These are phyloP conservation scores for Voacanga thouarsii DNA, from an alignment of 257 asterid genomes.

Conservation along the genomic window DNA sequence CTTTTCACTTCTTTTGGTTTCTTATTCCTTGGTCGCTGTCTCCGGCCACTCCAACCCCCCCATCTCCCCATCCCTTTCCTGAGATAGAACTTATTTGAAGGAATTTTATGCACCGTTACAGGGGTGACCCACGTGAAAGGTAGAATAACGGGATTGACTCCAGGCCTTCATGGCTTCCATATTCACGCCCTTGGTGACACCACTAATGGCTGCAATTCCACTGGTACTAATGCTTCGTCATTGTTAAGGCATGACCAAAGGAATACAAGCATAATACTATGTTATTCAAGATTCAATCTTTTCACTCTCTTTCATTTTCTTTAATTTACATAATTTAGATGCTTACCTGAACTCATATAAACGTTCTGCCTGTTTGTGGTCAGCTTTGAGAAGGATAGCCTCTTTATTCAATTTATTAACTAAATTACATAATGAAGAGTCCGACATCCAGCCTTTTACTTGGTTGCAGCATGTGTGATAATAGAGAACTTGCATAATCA, in stretches of 20 bases:
- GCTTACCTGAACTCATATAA: background rate
- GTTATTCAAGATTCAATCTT: background rate
- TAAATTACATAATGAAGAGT: background rate
- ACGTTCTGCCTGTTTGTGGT: background rate
- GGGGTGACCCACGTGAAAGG: slow-evolving; percentile 61
- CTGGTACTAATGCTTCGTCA: slow-evolving; percentile 36
- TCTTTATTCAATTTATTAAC: background rate
- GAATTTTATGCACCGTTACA: slow-evolving; percentile 4
- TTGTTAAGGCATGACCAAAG: background rate
- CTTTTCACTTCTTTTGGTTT: background rate
- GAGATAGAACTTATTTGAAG: background rate
- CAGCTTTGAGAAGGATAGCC: background rate
- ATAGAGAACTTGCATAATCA: background rate
- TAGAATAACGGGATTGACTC: slow-evolving; percentile 56
- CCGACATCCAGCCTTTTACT: background rate
- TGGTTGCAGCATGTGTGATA: background rate
- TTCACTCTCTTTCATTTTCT: background rate
- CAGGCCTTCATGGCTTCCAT: slow-evolving; percentile 92
- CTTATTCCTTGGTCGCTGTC: background rate
- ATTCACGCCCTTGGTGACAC: slow-evolving; percentile 96
- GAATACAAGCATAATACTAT: too few relatives aligned
- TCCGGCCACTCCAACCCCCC: background rate
- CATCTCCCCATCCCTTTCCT: too few relatives aligned
- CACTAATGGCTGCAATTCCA: slow-evolving; percentile 91
- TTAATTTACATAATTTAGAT: background rate